Evolutionary conservation across 495 filamentous ascomycete genomes (phyloP).

Genomic region (Hyaloscypha variabilis): DNA sequence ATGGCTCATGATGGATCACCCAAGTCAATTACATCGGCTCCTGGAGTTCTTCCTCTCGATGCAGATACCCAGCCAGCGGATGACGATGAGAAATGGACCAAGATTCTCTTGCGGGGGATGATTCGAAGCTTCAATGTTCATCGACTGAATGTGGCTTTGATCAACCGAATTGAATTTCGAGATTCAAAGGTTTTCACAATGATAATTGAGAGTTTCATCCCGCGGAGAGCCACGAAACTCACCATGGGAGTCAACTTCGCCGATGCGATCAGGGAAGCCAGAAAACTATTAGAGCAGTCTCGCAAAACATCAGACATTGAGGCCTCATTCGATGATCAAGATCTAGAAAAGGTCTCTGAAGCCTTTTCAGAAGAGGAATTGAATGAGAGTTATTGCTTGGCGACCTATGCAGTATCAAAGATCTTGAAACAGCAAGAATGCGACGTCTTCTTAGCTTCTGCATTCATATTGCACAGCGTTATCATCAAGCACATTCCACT

Average conservation of each 20-base stretch:
- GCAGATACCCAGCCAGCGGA: not conserved
- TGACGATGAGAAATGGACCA: slow-evolving; percentile 13
- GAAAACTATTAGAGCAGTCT: slow-evolving; percentile 12
- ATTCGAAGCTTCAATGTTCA: slow-evolving; percentile 48
- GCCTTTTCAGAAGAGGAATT: slow-evolving; percentile 12
- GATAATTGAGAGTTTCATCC: slow-evolving; percentile 43
- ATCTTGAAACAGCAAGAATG: slow-evolving; percentile 24
- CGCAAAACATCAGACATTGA: not conserved
- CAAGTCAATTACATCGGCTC: not conserved
- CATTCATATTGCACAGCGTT: slow-evolving; percentile 37
- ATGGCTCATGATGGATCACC: slow-evolving; percentile 66
- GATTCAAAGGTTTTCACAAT: slow-evolving; percentile 62
- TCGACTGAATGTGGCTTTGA: slow-evolving; percentile 59
- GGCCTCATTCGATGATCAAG: slow-evolving; percentile 1
- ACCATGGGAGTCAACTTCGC: slow-evolving; percentile 16
- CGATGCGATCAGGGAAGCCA: slow-evolving; percentile 15
- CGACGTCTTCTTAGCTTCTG: slow-evolving; percentile 28
- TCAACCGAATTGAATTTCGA: slow-evolving; percentile 59
- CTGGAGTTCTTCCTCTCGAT: not conserved
- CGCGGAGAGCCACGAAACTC: slow-evolving; percentile 9
- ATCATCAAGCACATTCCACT: slow-evolving; percentile 32
- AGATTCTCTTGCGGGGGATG: slow-evolving; percentile 44
- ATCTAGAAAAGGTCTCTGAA: slow-evolving; percentile 16
- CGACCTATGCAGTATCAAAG: slow-evolving; percentile 19
- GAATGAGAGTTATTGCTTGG: slow-evolving; percentile 20